These are phyloP conservation scores for Parasarocladium wereldwijsianum DNA, from an alignment of 2,329 filamentous ascomycete species.

Conservation along the genomic window DNA sequence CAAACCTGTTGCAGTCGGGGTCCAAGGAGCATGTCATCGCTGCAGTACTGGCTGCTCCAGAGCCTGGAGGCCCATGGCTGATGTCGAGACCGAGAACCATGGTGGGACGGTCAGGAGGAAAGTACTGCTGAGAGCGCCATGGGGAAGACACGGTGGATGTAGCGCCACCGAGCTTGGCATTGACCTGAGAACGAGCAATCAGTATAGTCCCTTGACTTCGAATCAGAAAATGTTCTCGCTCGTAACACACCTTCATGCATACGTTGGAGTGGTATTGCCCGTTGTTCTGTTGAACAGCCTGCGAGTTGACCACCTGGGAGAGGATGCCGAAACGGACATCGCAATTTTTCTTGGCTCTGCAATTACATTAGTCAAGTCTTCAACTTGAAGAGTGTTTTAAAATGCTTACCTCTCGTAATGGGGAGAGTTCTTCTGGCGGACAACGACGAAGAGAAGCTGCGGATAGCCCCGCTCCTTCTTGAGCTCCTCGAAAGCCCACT, in stretches of 20 bases:
- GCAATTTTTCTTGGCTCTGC: constrained; percentile 77
- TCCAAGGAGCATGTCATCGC: constrained; percentile 78
- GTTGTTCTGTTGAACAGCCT: constrained; percentile 54
- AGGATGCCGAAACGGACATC: constrained; percentile 77
- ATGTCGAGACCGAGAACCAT: constrained; percentile 88
- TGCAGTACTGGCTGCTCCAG: constrained; percentile 58
- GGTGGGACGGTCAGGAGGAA: constrained; percentile 35
- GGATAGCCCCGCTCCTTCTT: constrained; percentile 43
- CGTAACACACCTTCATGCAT: constrained; percentile 88
- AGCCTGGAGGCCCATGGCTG: constrained; percentile 64
- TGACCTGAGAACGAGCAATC: too few species aligned
- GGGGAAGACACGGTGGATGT: constrained; percentile 37
- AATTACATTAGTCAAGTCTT: too few species aligned
- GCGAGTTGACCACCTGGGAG: constrained; percentile 63
- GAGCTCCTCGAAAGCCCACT: constrained; percentile 25
- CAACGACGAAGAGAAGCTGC: constrained; percentile 67
- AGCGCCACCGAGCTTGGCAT: constrained; percentile 80
- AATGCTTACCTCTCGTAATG: constrained; percentile 69
- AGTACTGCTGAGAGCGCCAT: constrained; percentile 19
- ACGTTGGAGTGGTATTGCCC: constrained; percentile 89
- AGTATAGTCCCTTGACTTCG: too few species aligned
- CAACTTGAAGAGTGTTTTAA: too few species aligned
- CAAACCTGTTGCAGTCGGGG: constrained; percentile 55
- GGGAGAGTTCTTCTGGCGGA: constrained; percentile 54
- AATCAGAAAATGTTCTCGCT: too few species aligned